Evolutionary conservation across 2,329 filamentous ascomycete genomes (phyloP).

Genomic region (Coniochaeta sp.): DNA sequence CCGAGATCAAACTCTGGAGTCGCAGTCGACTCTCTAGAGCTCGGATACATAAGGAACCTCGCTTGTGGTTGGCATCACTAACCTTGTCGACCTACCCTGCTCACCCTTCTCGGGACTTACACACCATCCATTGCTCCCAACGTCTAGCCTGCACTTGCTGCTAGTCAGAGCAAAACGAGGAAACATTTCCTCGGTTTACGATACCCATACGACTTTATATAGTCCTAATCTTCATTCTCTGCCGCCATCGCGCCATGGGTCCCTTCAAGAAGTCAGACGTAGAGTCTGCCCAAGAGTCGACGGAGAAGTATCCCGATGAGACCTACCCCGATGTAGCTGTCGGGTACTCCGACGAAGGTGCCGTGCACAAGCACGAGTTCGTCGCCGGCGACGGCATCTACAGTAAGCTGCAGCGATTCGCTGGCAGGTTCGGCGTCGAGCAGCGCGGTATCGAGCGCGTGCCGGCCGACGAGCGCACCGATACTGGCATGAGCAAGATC

Average conservation of each 20-base stretch:
- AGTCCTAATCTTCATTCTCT: background rate
- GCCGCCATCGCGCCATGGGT: background rate
- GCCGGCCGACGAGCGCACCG: slow-evolving; percentile 59
- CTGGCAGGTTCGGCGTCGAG: slow-evolving; percentile 60
- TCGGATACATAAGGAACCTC: background rate
- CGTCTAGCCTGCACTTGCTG: background rate
- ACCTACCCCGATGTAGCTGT: slow-evolving; percentile 7
- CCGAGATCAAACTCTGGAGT: slow-evolving; percentile 3
- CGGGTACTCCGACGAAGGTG: slow-evolving; percentile 15
- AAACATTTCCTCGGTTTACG: background rate
- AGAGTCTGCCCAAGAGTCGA: background rate
- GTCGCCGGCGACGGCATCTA: slow-evolving; percentile 13
- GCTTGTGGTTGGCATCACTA: background rate
- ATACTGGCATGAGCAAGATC: slow-evolving; percentile 57
- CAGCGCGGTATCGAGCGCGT: slow-evolving; percentile 71
- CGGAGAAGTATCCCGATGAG: background rate
- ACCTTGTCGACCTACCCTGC: background rate
- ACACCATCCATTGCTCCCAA: background rate
- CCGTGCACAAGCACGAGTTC: slow-evolving; percentile 12
- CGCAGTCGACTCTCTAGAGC: slow-evolving; percentile 2
- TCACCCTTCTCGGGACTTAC: background rate
- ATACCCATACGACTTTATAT: background rate
- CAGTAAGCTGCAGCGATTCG: slow-evolving; percentile 48
- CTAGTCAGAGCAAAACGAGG: background rate
- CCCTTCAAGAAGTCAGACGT: background rate